Evolutionary conservation across 1,139 yeast genomes (phyloP).

Genomic region (Sugiyamaella xylanicola): DNA sequence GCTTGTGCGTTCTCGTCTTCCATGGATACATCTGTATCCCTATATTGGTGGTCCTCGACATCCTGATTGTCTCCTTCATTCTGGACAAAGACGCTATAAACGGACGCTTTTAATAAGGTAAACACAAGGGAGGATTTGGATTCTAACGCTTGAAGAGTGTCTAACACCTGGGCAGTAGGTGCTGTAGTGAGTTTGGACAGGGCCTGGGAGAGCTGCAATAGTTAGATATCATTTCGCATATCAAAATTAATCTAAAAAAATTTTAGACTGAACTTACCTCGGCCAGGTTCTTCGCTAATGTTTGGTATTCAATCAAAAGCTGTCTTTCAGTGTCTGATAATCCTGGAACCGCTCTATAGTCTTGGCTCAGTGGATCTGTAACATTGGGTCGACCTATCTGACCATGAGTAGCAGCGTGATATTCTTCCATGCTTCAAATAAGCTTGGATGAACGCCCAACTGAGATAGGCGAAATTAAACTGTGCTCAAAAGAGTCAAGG

Average conservation of each 20-base stretch:
- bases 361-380: slow-evolving; percentile 18
- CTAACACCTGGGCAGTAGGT: slow-evolving; percentile 47
- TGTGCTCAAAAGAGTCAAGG: no score
- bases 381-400: background rate
- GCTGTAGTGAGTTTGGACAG: slow-evolving; percentile 26
- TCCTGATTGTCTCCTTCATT: slow-evolving; percentile 38
- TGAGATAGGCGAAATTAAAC: no score
- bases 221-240: slow-evolving; percentile 9
- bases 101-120: slow-evolving; percentile 61
- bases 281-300: slow-evolving; percentile 35
- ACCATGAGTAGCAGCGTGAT: background rate
- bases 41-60: slow-evolving; percentile 10
- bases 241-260: background rate
- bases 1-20: slow-evolving; percentile 50
- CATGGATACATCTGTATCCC: slow-evolving; percentile 21
- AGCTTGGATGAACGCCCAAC: no score
- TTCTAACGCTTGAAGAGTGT: slow-evolving; percentile 54
- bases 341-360: slow-evolving; percentile 32
- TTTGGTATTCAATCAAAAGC: slow-evolving; percentile 39
- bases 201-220: slow-evolving; percentile 32
- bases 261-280: slow-evolving; percentile 29
- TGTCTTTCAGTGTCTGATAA: slow-evolving; percentile 34
- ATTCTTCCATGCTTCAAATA: slow-evolving; percentile 10
- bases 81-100: slow-evolving; percentile 53
- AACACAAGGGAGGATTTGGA: slow-evolving; percentile 59